Evolutionary conservation across 1,284 basidiomycete genomes (phyloP), one percentile per base, ranked within the genome.

Genomic region (Cystobasidium sp.): DNA sequence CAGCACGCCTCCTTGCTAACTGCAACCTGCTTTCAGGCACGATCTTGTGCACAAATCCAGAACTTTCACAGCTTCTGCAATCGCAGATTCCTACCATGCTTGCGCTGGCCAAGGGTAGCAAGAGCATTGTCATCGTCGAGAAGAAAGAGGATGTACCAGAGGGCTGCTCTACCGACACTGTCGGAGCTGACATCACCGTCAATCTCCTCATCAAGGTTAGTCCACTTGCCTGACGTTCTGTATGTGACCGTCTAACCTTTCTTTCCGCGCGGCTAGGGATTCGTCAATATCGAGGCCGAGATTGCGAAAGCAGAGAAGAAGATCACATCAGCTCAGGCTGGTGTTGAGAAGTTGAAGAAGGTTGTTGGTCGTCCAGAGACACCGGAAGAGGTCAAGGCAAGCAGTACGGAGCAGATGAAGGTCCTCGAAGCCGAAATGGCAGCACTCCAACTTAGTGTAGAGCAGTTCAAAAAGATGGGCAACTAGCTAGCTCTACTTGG

Each of bases 81-180:
- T 85, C 87, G 0, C 93, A 97, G 81, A 81, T 86, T 1, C 83
- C 88, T 0, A 94, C 94, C 12, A 91, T 97, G 75, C 84, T 88
- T 18, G 87, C 92, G 12, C 86, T 99, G 59, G 92, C 90, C 78
- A 99, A 98, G 84, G 94, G 94, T 22, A 92, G 92, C 83, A 92
- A 91, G 79, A 86, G 84, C 63, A 87, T 89, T 44, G 84, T 84
- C 61, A 87, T 93, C 63, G 86, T 93, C 31, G 83, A 86, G 22
- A 82, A 85, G 24, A 80, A 86, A 31, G 80, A 82, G 22, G 85
- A 86, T 18, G 87, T 99, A 53, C 94, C 95, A 0, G 85, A 87
- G 1, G 97, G 96, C 16, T 97, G 94, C 81, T 95, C 93, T 4
- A 91, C 91, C 3, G 86, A 88, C 67, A 88, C 92, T 41, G 88